phyloP scores from a whole-genome alignment of 495 filamentous ascomycete species.

The Penicillium lividum region DNA sequence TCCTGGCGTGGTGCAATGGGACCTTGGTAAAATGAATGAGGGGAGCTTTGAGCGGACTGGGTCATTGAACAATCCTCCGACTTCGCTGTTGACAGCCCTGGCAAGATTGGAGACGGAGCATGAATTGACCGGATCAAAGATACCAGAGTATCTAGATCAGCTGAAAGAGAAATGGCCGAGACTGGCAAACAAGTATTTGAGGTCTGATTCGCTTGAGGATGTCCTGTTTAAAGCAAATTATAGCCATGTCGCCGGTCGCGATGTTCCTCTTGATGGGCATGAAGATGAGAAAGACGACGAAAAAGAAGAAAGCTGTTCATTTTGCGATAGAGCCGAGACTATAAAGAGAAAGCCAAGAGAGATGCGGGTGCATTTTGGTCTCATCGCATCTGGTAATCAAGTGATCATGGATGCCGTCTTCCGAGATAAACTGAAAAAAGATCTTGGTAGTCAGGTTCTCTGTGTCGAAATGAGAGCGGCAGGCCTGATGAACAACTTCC shows the following conservation, averaged over 20 bases:
- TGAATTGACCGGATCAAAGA: not conserved
- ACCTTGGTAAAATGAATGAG: slow-evolving; percentile 15
- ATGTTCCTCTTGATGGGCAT: too few species aligned
- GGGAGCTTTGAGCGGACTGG: slow-evolving; percentile 12
- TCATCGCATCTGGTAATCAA: slow-evolving; percentile 7
- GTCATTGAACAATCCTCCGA: not conserved
- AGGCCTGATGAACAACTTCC: slow-evolving; percentile 8
- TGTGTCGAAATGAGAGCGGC: slow-evolving; percentile 13
- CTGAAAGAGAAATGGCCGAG: not conserved
- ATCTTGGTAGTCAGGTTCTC: not conserved
- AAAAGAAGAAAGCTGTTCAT: too few species aligned
- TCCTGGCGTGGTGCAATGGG: slow-evolving; percentile 24
- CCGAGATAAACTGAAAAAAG: slow-evolving; percentile 1
- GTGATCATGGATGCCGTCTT: slow-evolving; percentile 3
- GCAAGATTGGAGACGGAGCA: not conserved
- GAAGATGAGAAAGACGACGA: too few species aligned
- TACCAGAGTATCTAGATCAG: not conserved
- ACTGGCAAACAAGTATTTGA: not conserved
- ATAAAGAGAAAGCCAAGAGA: not conserved
- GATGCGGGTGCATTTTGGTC: not conserved
- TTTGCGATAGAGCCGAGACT: too few species aligned
- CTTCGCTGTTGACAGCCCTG: not conserved
- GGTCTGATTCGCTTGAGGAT: not conserved
- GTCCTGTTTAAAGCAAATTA: too few species aligned
- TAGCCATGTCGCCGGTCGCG: too few species aligned